A percentile compares a stretch with the other conserved stretches of the same genome.
Conservation (phyloP, 306 rosid genomes). For the Lathyrus oleraceus region DNA sequence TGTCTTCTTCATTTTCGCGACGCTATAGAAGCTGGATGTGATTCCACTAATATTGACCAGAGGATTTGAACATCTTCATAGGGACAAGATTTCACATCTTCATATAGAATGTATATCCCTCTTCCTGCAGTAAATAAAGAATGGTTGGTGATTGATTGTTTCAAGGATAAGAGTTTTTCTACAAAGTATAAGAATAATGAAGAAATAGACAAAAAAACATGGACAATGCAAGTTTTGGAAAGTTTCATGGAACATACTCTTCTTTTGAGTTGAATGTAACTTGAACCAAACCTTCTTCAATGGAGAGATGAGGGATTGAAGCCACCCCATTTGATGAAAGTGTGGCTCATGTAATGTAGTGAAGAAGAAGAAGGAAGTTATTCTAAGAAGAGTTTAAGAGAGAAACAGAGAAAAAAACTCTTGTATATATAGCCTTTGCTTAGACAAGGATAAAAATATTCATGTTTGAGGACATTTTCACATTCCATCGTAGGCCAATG, state of each 20-base stretch:
- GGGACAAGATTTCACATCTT: slow-evolving; percentile 90
- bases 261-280: slow-evolving; percentile 65
- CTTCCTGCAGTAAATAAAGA: slow-evolving; percentile 53
- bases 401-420: slow-evolving; percentile 19
- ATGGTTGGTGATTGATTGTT: background rate
- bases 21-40: slow-evolving; percentile 58
- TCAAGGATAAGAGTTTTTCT: background rate
- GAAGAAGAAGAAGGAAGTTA: slow-evolving; percentile 30
- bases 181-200: background rate
- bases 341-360: slow-evolving; percentile 36
- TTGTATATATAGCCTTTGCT: slow-evolving; percentile 45
- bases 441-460: slow-evolving; percentile 63
- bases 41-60: slow-evolving; percentile 90
- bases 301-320: slow-evolving; percentile 79
- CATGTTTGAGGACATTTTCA: slow-evolving; percentile 39
- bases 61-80: slow-evolving; percentile 85
- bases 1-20: slow-evolving; percentile 43
- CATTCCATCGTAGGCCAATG: slow-evolving; percentile 47
- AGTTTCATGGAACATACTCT: slow-evolving; percentile 54
- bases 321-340: slow-evolving; percentile 81
- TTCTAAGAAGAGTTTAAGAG: slow-evolving; percentile 15
- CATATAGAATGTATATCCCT: slow-evolving; percentile 84
- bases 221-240: slow-evolving; percentile 11
- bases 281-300: slow-evolving; percentile 79
- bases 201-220: background rate